Conservation (phyloP, 108 stramenopile genomes). For the Epithemia pelagica region DNA sequence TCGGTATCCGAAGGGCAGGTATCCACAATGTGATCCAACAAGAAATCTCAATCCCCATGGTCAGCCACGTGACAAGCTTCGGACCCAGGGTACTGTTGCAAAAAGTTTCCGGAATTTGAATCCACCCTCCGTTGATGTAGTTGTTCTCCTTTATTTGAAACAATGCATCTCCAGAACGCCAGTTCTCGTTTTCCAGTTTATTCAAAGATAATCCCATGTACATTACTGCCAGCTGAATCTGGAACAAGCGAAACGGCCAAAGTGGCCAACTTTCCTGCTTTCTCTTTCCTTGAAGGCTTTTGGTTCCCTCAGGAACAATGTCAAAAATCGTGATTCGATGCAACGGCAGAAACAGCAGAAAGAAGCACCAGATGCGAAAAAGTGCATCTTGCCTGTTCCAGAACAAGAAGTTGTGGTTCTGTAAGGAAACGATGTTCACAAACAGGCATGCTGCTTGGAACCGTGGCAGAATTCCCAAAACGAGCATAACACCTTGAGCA, state of each 20-base stretch:
- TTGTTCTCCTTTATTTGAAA: background rate
- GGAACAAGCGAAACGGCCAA: slow-evolving; percentile 5
- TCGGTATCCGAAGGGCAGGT: background rate
- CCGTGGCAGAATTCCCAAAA: background rate
- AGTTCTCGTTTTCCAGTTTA: background rate
- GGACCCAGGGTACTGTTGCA: background rate
- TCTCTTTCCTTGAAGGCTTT: background rate
- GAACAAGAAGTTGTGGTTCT: background rate
- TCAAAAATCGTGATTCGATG: background rate
- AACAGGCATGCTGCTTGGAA: background rate
- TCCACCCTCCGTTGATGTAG: background rate
- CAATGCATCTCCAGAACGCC: background rate
- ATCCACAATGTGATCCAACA: background rate
- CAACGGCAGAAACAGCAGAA: background rate
- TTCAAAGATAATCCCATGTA: background rate
- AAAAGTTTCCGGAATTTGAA: background rate
- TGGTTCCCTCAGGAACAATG: background rate
- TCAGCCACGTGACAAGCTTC: background rate
- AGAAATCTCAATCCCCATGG: background rate
- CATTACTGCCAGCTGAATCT: background rate
- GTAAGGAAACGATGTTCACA: slow-evolving; percentile 1
- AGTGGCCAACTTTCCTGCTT: background rate
- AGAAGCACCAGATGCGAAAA: slow-evolving; percentile 1
- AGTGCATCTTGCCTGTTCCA: background rate
- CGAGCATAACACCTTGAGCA: background rate